phyloP scores from a whole-genome alignment of 1,139 yeast genomes.

The Debaryomyces sp. region DNA sequence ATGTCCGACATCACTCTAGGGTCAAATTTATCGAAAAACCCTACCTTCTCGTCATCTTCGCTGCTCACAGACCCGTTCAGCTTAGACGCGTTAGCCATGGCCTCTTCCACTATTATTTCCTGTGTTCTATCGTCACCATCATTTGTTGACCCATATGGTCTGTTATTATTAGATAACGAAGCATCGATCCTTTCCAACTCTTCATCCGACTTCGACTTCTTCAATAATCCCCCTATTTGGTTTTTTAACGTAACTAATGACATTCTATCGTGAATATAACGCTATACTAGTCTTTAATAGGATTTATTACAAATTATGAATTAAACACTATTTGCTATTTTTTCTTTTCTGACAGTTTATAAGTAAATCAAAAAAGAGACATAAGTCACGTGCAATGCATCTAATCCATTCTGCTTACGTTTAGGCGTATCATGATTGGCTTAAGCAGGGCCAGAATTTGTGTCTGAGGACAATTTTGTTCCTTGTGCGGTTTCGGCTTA shows the following conservation, averaged over 20 bases:
- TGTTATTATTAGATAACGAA: conserved; percentile 34
- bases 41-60: conserved; percentile 25
- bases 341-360: not conserved
- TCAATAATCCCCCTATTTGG: conserved; percentile 30
- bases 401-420: conserved; percentile 1
- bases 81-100: conserved; percentile 32
- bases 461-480: not conserved
- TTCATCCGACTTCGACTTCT: conserved; percentile 26
- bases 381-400: not conserved
- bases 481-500: not conserved
- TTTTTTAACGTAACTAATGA: conserved; percentile 46
- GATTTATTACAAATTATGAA: not conserved
- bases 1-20: conserved; percentile 83
- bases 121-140: conserved; percentile 42
- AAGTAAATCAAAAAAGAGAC: not conserved
- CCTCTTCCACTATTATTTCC: conserved; percentile 43
- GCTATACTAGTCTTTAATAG: not conserved
- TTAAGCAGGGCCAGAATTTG: not conserved
- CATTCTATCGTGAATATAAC: conserved; percentile 21
- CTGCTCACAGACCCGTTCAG: conserved; percentile 21
- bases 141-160: conserved; percentile 44
- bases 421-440: conserved; percentile 1
- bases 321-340: not conserved
- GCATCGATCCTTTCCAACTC: conserved; percentile 39
- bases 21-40: conserved; percentile 49